Conservation (phyloP, 331 rosid genomes). For the Quercus lobata region DNA sequence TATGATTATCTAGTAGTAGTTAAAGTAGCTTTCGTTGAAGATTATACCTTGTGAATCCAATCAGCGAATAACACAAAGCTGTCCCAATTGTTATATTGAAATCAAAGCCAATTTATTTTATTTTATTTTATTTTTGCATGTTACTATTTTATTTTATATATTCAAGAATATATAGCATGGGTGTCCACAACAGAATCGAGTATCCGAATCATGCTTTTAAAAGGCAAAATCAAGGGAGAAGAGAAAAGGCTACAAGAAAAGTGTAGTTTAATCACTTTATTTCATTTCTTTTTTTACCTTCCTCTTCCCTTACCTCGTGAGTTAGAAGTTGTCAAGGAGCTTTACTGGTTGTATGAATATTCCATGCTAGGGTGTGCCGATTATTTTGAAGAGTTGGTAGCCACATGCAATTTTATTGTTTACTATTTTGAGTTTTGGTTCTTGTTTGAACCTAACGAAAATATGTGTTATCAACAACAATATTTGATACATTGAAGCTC, state of each 20-base stretch:
- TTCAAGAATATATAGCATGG: background rate
- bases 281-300: background rate
- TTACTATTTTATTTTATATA: background rate
- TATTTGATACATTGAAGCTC: too few relatives aligned
- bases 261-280: background rate
- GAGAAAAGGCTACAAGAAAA: constrained; percentile 6
- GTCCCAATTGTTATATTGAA: background rate
- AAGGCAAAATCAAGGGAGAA: constrained; percentile 13
- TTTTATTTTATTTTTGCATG: background rate
- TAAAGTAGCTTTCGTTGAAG: constrained; percentile 23
- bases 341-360: constrained; percentile 17
- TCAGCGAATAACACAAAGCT: constrained; percentile 1
- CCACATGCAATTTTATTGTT: background rate
- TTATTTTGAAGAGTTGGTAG: background rate
- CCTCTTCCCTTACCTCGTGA: background rate
- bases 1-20: constrained; percentile 27
- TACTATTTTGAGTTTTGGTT: background rate
- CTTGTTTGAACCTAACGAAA: background rate
- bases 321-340: background rate
- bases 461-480: background rate
- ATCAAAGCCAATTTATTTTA: too few relatives aligned
- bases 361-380: background rate
- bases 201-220: constrained; percentile 13
- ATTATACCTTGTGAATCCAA: constrained; percentile 24
- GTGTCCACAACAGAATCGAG: background rate